Conservation (phyloP, 2,329 filamentous ascomycete species). For the Paecilomyces sp. region DNA sequence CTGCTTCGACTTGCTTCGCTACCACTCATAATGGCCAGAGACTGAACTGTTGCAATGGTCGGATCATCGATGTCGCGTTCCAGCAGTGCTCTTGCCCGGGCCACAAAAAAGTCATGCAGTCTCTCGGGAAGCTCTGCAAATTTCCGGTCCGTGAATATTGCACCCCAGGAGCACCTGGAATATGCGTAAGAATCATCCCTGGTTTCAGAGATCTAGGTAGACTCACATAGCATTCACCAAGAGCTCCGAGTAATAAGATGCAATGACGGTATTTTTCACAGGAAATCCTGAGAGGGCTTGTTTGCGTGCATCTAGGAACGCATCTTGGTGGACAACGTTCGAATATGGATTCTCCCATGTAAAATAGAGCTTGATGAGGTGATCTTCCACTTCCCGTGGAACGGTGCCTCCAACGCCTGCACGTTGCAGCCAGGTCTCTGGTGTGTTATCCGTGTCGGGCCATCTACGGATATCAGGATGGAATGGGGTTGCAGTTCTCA, state of each 20-base stretch:
- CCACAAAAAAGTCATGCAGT: conserved; percentile 7
- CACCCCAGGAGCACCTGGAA: conserved; percentile 10
- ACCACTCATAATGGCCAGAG: conserved; percentile 30
- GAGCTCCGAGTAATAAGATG: conserved; percentile 6
- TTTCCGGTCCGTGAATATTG: conserved; percentile 7
- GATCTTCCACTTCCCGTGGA: conserved; percentile 21
- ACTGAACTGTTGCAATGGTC: conserved; percentile 33
- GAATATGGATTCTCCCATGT: conserved; percentile 32
- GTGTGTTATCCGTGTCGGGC: conserved; percentile 10
- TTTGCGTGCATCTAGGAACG: conserved; percentile 7
- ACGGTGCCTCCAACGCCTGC: conserved; percentile 20
- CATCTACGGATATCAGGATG: conserved; percentile 7
- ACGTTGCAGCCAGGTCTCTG: conserved; percentile 1
- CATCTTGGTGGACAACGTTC: conserved; percentile 24
- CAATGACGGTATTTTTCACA: not conserved
- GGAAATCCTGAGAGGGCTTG: not conserved
- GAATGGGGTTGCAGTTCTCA: conserved; percentile 11
- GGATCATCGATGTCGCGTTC: conserved; percentile 36
- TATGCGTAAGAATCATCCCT: not conserved
- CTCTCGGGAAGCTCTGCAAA: conserved; percentile 3
- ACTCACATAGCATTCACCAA: conserved; percentile 11
- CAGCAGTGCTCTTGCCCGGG: conserved; percentile 12
- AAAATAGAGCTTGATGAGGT: conserved; percentile 30
- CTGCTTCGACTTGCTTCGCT: conserved; percentile 27
- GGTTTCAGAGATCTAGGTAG: not conserved